Percentiles rank a stretch among this genome's conserved stretches.
Conservation (phyloP, 192 early-diverging fungal species). For the Backusella mclennaniae region DNA sequence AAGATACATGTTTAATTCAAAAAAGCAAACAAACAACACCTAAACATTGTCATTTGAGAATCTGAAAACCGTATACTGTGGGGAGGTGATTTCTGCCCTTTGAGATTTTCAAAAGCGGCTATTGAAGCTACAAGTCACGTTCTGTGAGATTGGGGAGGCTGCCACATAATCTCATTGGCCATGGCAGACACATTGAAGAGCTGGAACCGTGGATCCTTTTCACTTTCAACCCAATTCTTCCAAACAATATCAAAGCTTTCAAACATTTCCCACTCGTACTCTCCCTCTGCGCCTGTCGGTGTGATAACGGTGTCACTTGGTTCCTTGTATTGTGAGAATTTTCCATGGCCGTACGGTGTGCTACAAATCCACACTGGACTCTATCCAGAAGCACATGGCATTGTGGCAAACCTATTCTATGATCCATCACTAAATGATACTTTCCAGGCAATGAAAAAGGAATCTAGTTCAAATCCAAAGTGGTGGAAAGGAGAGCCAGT, state of each 20-base stretch:
- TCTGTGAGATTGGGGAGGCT: no score
- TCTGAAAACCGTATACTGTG: no score
- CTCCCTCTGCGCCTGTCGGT: conserved; percentile 22
- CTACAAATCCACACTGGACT: conserved; percentile 67
- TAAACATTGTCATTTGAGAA: no score
- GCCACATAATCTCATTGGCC: not conserved
- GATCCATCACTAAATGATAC: conserved; percentile 69
- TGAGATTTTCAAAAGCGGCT: no score
- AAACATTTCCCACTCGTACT: conserved; percentile 36
- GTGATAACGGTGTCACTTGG: conserved; percentile 1
- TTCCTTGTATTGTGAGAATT: conserved; percentile 30
- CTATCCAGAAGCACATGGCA: conserved; percentile 90
- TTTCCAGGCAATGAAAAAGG: conserved; percentile 71
- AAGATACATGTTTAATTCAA: no score
- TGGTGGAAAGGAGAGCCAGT: conserved; percentile 93
- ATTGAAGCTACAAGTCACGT: no score
- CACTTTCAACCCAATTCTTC: conserved; percentile 29
- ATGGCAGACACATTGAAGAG: conserved; percentile 22
- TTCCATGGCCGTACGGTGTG: conserved; percentile 30
- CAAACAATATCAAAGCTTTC: conserved; percentile 25
- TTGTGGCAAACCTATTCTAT: conserved; percentile 82
- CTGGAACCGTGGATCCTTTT: conserved; percentile 20
- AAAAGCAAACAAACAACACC: no score
- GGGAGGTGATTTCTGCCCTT: no score
- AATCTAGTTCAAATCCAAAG: conserved; percentile 53